phyloP scores from a whole-genome alignment of 768 basidiomycete species.

The Calocybe gangraenosa region DNA sequence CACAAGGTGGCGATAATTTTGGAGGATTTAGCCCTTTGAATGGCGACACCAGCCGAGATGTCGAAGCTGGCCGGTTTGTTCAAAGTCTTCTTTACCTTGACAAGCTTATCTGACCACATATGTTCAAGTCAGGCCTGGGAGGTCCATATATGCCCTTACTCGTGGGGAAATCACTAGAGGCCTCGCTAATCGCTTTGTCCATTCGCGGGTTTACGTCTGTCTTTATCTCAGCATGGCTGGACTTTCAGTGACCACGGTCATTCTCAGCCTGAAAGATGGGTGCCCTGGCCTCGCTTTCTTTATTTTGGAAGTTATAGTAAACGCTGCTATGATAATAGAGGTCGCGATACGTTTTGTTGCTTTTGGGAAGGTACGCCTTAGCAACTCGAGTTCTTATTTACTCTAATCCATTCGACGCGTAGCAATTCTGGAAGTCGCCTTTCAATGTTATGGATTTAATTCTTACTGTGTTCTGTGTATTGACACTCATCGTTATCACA shows the following conservation, averaged over 20 bases:
- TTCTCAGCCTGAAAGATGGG: constrained; percentile 75
- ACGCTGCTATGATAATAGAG: constrained; percentile 90
- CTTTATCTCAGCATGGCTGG: constrained; percentile 89
- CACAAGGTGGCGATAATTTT: constrained; percentile 13
- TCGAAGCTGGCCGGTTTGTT: constrained; percentile 17
- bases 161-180: constrained; percentile 80
- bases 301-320: constrained; percentile 84
- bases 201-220: constrained; percentile 82
- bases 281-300: constrained; percentile 90
- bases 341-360: constrained; percentile 90
- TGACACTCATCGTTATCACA: constrained; percentile 85
- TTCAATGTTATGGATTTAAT: constrained; percentile 89
- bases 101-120: neutral
- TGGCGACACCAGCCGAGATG: constrained; percentile 21
- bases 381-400: neutral
- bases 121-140: constrained; percentile 48
- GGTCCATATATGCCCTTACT: constrained; percentile 83
- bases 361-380: constrained; percentile 75
- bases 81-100: constrained; percentile 8
- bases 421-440: constrained; percentile 98
- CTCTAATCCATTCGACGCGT: neutral
- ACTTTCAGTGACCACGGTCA: constrained; percentile 81
- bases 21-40: constrained; percentile 34
- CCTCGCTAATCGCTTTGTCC: constrained; percentile 86
- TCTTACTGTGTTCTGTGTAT: constrained; percentile 82